Percentiles rank a stretch among this genome's conserved stretches.
Evolutionary conservation across 306 rosid species (phyloP).

Genomic region (Fragaria ananassa): DNA sequence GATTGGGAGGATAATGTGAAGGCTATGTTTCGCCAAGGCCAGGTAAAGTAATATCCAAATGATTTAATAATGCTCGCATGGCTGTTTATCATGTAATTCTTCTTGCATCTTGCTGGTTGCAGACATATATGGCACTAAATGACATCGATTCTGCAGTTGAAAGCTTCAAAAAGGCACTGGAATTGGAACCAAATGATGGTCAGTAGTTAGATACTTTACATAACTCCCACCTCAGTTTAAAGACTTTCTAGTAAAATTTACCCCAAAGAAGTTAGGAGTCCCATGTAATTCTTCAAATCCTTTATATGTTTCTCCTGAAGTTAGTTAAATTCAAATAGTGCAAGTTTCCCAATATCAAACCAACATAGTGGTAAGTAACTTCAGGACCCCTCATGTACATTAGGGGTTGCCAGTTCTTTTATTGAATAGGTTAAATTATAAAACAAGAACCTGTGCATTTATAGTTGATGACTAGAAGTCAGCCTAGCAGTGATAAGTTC

Average conservation of each 20-base stretch:
- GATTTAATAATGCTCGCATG: not conserved
- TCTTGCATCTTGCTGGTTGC: slow-evolving; percentile 14
- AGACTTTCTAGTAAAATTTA: not conserved
- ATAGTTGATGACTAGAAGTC: not conserved
- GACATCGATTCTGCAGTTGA: slow-evolving; percentile 73
- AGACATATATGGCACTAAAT: slow-evolving; percentile 69
- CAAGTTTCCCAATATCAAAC: not conserved
- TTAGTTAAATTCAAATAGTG: not conserved
- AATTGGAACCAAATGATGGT: slow-evolving; percentile 84
- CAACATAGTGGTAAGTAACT: not conserved
- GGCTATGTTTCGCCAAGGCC: slow-evolving; percentile 91
- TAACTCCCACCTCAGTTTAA: not conserved
- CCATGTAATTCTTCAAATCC: not conserved
- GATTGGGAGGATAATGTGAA: slow-evolving; percentile 79
- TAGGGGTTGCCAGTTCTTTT: not conserved
- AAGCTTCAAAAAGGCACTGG: slow-evolving; percentile 66
- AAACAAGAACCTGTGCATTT: not conserved
- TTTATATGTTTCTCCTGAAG: not conserved
- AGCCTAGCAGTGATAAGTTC: not conserved
- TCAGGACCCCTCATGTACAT: not conserved
- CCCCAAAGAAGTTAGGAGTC: not conserved
- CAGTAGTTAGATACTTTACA: slow-evolving; percentile 11
- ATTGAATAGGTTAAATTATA: not conserved
- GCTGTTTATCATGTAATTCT: not conserved
- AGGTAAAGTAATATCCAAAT: slow-evolving; percentile 48